Evolutionary conservation across 331 rosid species (phyloP), one percentile per base, ranked within the genome.

Genomic region (Cydonia oblonga): DNA sequence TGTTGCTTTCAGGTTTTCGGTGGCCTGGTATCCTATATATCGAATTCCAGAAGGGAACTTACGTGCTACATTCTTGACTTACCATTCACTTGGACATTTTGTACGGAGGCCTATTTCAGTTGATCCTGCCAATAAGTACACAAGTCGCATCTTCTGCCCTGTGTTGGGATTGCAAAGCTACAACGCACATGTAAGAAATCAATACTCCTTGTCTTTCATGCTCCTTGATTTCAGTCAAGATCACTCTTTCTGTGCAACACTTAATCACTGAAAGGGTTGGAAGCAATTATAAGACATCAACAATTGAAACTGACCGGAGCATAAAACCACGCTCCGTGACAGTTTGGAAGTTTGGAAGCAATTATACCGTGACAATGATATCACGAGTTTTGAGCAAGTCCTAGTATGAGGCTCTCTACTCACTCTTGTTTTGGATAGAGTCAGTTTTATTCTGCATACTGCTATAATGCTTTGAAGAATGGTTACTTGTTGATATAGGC

Each of bases 11-110:
- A 72, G 76, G 76, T 60, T 72, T 28, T 60, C 76, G 0, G 76
- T 72, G 68, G 68, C 76, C 42, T 42, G 26, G 68, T 72, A 72
- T 42, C 76, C 76, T 2, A 59, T 72, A 40, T 72, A 72, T 42
- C 68, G 15, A 72, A 42, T 72, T 42, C 76, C 76, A 59, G 76
- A 72, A 59, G 68, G 68, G 6, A 15, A n/a, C 26, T 11, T 72
- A 8, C 68, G 59, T 26, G 59, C 59, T 6, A 59, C 76, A 42
- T 72, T 72, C 68, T 60, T 72, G 44, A 72, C 76, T 42, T 72
- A 42, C 76, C 76, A 72, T 60, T 72, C 76, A 40, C 76, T 72
- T 40, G 76, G 76, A 26, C 68, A 60, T 59, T 60, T 72, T 72
- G 59, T 60, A n/a, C 68, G 11, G 56, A 44, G 44, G n/a, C 29